Evolutionary conservation across 345 rosid species (phyloP), one percentile per base, ranked within the genome.

Genomic region (Psidium guajava): DNA sequence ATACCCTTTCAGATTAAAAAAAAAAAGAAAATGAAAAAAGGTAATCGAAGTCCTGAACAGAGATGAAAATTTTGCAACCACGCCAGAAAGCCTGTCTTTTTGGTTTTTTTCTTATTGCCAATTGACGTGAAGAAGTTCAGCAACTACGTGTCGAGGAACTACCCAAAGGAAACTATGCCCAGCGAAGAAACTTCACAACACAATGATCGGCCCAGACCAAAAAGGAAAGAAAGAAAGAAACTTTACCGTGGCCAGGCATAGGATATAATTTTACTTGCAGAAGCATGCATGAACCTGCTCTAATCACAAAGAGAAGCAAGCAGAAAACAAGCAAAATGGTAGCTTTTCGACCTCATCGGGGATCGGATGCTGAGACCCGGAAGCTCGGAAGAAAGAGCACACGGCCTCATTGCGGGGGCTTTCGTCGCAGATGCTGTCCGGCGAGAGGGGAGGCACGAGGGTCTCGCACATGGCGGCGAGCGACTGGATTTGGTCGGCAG

Each of bases 381-480:
- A 94, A 83, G 90, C 90, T 74, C 84, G 56, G 84, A 87, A 89
- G 89, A 92, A 95, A 80, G 91, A 87, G 27, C 27, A 59, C 7
- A 90, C 6, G 28, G 92, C 86, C 40, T 92, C 87, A 57, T 93
- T 86, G 42, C 83, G 57, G 11, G 90, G 73, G 51, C 64, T 27
- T 81, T 89, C 87, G 59, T 85, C 84, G 54, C 42, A 20, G 28
- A 83, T 61, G 69, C 21, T 24, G 51, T 87, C 87, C 32, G 81
- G 11, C 6, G 93, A 87, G 58, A 94, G 82, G 14, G 94, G 92
- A 90, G 98, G 98, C 82, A 96, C 85, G 61, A 96, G 55, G 6
- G 96, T 85, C 85, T 91, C 93, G 84, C 93, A 94, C 58, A 94
- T 88, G 58, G 92, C 92, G 77, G 94, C 82, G 18, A 96, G 91